Conservation (phyloP, 2,329 filamentous ascomycete genomes). For the Penicillium brevicompactum region DNA sequence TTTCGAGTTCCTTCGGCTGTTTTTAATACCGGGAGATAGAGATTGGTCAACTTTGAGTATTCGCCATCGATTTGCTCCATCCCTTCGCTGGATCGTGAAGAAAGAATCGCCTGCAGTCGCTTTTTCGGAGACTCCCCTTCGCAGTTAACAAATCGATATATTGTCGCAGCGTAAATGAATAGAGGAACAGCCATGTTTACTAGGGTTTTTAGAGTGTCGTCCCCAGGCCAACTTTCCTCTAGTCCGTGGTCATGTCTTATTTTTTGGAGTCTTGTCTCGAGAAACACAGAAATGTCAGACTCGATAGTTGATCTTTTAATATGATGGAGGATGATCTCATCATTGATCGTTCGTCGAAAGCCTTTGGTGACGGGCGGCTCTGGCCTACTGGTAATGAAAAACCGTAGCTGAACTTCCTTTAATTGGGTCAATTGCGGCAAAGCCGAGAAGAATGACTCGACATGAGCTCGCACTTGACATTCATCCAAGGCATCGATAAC, state of each 20-base stretch:
- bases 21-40: conserved; percentile 28
- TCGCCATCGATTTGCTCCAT: no score
- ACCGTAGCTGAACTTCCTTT: conserved; percentile 17
- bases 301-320: conserved; percentile 24
- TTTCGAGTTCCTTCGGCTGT: not conserved
- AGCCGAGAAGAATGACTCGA: conserved; percentile 24
- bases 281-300: conserved; percentile 27
- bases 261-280: not conserved
- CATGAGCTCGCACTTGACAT: conserved; percentile 23
- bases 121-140: conserved; percentile 6
- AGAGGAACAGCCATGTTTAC: conserved; percentile 14
- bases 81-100: conserved; percentile 4
- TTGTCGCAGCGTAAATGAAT: conserved; percentile 21
- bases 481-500: conserved; percentile 36
- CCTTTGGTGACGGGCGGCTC: conserved; percentile 27
- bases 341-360: conserved; percentile 15
- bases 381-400: conserved; percentile 33
- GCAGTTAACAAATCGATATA: conserved; percentile 13
- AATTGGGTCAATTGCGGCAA: conserved; percentile 16
- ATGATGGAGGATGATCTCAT: conserved; percentile 28
- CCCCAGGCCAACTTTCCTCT: conserved; percentile 12
- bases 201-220: not conserved
- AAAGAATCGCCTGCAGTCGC: conserved; percentile 16
- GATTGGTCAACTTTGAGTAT: conserved; percentile 25
- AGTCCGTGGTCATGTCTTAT: not conserved